These are phyloP conservation scores for Vitis hybrid DNA, from an alignment of 177 flowering plant species.

Conservation along the genomic window DNA sequence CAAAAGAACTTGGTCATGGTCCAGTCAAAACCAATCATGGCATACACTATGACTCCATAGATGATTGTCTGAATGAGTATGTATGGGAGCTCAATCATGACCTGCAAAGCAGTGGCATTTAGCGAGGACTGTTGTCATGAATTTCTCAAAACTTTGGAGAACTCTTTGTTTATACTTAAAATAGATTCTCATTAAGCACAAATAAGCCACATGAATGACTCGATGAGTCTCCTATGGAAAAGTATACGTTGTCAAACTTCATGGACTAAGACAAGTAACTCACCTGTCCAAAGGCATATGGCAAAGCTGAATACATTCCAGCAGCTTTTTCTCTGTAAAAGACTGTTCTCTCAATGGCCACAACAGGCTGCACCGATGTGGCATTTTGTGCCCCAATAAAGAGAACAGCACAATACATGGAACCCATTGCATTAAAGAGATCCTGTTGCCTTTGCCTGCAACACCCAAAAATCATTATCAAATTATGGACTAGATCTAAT, in stretches of 20 bases:
- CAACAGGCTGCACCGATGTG: slow-evolving; percentile 72
- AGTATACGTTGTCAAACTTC: neutral
- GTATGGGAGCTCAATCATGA: slow-evolving; percentile 67
- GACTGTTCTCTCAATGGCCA: slow-evolving; percentile 78
- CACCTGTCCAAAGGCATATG: slow-evolving; percentile 90
- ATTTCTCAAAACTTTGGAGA: neutral
- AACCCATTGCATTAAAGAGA: slow-evolving; percentile 74
- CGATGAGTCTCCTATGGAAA: no score
- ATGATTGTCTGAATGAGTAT: slow-evolving; percentile 48
- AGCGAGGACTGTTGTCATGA: neutral
- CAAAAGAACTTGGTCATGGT: slow-evolving; percentile 65
- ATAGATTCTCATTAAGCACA: no score
- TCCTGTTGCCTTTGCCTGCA: slow-evolving; percentile 48
- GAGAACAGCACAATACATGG: slow-evolving; percentile 77
- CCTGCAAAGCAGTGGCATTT: slow-evolving; percentile 33
- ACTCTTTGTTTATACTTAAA: neutral
- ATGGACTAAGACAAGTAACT: neutral
- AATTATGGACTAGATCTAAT: neutral
- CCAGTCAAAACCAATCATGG: slow-evolving; percentile 88
- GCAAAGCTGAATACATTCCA: slow-evolving; percentile 87
- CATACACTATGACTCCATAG: slow-evolving; percentile 63
- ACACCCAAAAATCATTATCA: neutral
- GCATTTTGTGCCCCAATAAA: slow-evolving; percentile 76
- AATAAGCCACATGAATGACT: no score
- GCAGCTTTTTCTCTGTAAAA: slow-evolving; percentile 89